Percentiles rank a stretch among this genome's conserved stretches.
Conservation (phyloP, 768 basidiomycete genomes). For the Trichaptum fuscoviolaceum region DNA sequence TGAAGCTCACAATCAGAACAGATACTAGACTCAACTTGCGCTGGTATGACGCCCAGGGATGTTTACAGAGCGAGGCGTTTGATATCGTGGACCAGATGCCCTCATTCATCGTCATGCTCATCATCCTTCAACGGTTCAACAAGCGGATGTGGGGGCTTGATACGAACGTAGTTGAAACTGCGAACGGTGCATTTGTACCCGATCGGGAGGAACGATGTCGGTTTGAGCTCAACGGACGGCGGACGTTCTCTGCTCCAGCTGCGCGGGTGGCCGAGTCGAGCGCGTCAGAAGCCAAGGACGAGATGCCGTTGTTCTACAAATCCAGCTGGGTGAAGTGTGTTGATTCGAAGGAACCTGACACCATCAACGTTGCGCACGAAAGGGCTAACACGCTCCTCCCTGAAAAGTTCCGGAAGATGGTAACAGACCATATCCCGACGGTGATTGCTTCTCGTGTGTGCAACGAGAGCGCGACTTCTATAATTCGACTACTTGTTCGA, state of each 20-base stretch:
- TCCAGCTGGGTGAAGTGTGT: not conserved
- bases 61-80: not conserved
- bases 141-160: not conserved
- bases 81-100: not conserved
- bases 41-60: not conserved
- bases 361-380: not conserved
- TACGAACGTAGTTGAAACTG: not conserved
- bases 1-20: not conserved
- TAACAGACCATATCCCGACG: slow-evolving; percentile 14
- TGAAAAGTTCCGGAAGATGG: not conserved
- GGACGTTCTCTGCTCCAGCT: not conserved
- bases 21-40: not conserved
- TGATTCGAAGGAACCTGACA: not conserved
- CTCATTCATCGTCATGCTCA: not conserved
- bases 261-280: not conserved
- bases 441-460: slow-evolving; percentile 11
- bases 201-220: not conserved
- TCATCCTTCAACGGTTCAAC: not conserved
- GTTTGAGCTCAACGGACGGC: not conserved
- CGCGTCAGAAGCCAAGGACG: not conserved
- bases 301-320: not conserved
- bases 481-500: too few species aligned
- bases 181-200: not conserved
- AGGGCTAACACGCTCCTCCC: not conserved
- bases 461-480: not conserved